Evolutionary conservation across 2,329 filamentous ascomycete genomes (phyloP).

Genomic region (Seiridium unicorne): DNA sequence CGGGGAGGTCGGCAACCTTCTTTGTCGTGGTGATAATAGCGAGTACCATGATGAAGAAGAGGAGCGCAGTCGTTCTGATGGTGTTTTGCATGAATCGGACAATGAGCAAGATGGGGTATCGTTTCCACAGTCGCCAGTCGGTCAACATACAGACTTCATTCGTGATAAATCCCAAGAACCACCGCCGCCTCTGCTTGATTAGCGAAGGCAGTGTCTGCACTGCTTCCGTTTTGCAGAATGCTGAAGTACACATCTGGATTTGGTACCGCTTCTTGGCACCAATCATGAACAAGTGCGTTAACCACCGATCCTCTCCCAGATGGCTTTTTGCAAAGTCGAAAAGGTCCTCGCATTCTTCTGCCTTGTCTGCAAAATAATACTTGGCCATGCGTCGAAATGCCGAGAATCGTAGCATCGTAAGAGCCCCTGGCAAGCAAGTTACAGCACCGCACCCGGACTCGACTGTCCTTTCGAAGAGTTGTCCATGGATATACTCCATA

Average conservation of each 20-base stretch:
- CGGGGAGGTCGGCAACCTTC: constrained; percentile 73
- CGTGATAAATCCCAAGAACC: constrained; percentile 96
- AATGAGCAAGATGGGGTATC: constrained; percentile 82
- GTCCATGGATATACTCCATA: constrained; percentile 97
- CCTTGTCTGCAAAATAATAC: constrained; percentile 97
- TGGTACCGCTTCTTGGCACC: constrained; percentile 90
- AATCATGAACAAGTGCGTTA: constrained; percentile 99
- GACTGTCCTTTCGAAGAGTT: constrained; percentile 92
- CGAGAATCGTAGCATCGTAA: constrained; percentile 93
- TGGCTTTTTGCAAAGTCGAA: constrained; percentile 98
- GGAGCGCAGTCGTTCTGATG: constrained; percentile 86
- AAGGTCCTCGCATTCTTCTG: constrained; percentile 89
- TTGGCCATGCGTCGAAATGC: constrained; percentile 96
- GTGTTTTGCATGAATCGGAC: constrained; percentile 96
- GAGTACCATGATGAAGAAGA: constrained; percentile 92
- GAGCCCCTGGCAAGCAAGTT: constrained; percentile 90
- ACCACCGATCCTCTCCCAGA: constrained; percentile 91
- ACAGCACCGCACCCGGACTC: constrained; percentile 93
- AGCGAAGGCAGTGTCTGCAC: constrained; percentile 84
- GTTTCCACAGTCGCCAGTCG: constrained; percentile 85
- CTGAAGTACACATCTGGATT: constrained; percentile 96
- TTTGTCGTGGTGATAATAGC: constrained; percentile 84
- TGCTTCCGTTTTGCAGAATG: constrained; percentile 97
- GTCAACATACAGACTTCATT: constrained; percentile 99
- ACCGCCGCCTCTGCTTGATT: constrained; percentile 89